phyloP scores from a whole-genome alignment of 2,329 filamentous ascomycete genomes.

The Kalaharituber pfeilii region DNA sequence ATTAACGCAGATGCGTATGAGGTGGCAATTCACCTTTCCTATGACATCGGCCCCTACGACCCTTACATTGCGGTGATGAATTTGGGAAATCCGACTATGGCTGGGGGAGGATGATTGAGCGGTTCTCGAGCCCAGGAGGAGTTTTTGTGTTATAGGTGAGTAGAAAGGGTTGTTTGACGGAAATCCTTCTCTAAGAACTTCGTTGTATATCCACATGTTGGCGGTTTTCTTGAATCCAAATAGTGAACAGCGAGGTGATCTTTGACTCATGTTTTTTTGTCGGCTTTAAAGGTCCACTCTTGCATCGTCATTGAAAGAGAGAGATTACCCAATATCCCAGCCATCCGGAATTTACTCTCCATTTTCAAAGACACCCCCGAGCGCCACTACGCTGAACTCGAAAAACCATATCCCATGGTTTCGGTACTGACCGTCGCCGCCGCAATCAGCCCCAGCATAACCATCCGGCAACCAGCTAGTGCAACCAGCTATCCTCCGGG shows the following conservation, averaged over 20 bases:
- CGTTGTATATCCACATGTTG: too few species aligned
- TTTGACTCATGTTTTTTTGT: neutral
- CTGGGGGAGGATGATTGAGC: constrained; percentile 47
- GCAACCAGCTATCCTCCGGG: constrained; percentile 11
- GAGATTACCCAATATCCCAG: constrained; percentile 37
- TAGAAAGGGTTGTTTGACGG: too few species aligned
- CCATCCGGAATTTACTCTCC: constrained; percentile 42
- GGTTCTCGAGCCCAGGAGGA: constrained; percentile 52
- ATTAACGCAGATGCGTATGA: constrained; percentile 40
- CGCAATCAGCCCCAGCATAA: constrained; percentile 29
- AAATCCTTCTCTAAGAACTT: too few species aligned
- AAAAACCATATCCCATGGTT: constrained; percentile 33
- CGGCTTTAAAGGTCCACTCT: neutral
- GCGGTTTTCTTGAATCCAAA: neutral
- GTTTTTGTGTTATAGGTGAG: constrained; percentile 44
- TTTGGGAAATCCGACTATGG: constrained; percentile 40
- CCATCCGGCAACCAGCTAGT: constrained; percentile 6
- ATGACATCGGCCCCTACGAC: constrained; percentile 8
- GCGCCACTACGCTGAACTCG: too few species aligned
- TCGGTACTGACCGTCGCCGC: constrained; percentile 46
- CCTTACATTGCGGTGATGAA: constrained; percentile 42
- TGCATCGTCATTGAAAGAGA: neutral
- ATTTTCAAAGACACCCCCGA: too few species aligned
- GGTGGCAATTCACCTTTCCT: constrained; percentile 17
- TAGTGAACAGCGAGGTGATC: neutral